Evolutionary conservation across 78 protist species (phyloP).

Genomic region (slime mould (Dictyostelium discoideum)): dicty_2.7 NC_007091.3:1807001-1807500

Average conservation of each 20-base stretch:
- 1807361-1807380: constrained; percentile 40
- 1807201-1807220: background rate
- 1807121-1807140: background rate
- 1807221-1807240: background rate
- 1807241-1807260: background rate
- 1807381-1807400: constrained; percentile 27
- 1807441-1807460: background rate
- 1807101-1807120: background rate
- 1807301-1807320: background rate
- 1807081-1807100: constrained; percentile 28
- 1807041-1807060: background rate
- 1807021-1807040: background rate
- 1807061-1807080: background rate
- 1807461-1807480: background rate
- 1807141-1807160: constrained; percentile 16
- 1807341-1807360: constrained; percentile 1
- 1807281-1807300: background rate
- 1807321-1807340: background rate
- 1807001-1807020: background rate
- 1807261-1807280: background rate
- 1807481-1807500: too few relatives aligned
- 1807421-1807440: background rate
- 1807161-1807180: background rate
- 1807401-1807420: background rate
- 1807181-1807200: background rate